Conservation (phyloP, 2,329 filamentous ascomycete genomes). For the Curvularia sp. region DNA sequence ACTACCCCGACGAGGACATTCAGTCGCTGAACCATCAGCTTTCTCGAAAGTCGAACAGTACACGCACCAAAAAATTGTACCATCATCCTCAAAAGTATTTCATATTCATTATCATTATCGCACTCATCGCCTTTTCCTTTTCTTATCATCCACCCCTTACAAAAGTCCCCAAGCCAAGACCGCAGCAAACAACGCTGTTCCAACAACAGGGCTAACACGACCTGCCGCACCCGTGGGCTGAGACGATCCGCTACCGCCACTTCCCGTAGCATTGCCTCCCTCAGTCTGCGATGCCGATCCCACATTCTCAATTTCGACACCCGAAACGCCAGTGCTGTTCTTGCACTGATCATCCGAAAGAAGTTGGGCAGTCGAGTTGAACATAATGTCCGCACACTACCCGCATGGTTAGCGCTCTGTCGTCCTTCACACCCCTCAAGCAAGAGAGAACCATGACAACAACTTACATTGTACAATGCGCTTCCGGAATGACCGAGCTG, state of each 20-base stretch:
- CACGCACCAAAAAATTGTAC: neutral
- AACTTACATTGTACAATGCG: constrained; percentile 54
- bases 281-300: neutral
- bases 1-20: neutral
- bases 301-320: constrained; percentile 38
- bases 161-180: constrained; percentile 29
- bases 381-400: constrained; percentile 55
- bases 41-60: neutral
- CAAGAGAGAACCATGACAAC: too few species aligned
- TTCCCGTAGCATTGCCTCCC: neutral
- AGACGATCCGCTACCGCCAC: neutral
- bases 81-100: neutral
- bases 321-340: constrained; percentile 52
- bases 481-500: constrained; percentile 52
- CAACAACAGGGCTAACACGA: constrained; percentile 23
- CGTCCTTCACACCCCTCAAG: too few species aligned
- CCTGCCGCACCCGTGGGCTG: constrained; percentile 22
- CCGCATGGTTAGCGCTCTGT: neutral
- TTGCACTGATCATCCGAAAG: constrained; percentile 48
- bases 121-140: too few species aligned
- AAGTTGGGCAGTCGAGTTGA: constrained; percentile 49
- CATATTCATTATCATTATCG: neutral
- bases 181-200: constrained; percentile 28
- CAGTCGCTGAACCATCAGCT: neutral
- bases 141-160: neutral